Evolutionary conservation across 441 rosid genomes (phyloP).

Genomic region (Mallotus japonicus): DNA sequence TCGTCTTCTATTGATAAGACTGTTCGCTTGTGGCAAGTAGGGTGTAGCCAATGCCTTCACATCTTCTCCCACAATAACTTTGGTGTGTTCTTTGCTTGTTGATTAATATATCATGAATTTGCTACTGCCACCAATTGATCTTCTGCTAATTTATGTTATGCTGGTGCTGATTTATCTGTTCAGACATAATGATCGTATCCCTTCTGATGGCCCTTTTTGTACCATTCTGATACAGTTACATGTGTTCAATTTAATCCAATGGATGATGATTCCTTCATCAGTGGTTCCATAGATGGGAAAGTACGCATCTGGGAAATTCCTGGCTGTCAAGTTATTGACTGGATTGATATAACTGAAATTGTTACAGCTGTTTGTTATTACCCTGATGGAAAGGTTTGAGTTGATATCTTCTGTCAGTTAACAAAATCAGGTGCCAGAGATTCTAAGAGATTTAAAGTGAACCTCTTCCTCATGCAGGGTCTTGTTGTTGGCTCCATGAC

Average conservation of each 20-base stretch:
- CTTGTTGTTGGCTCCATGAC: constrained; percentile 66
- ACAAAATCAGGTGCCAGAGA: neutral
- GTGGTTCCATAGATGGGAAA: constrained; percentile 95
- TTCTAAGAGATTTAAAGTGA: neutral
- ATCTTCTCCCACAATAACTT: constrained; percentile 56
- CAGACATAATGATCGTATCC: constrained; percentile 1
- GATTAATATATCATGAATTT: neutral
- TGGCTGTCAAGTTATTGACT: constrained; percentile 70
- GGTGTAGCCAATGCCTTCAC: constrained; percentile 40
- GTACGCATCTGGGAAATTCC: constrained; percentile 81
- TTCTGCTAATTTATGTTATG: neutral
- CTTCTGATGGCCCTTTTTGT: neutral
- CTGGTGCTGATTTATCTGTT: neutral
- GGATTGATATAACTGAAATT: constrained; percentile 70
- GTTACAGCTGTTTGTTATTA: constrained; percentile 86
- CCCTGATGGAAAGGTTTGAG: constrained; percentile 83
- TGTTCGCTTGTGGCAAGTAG: constrained; percentile 67
- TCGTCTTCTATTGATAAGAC: constrained; percentile 60
- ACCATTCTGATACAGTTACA: constrained; percentile 41
- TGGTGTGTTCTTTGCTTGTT: constrained; percentile 30
- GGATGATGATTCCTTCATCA: constrained; percentile 74
- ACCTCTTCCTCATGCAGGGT: constrained; percentile 43
- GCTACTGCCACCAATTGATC: neutral
- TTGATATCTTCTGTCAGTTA: constrained; percentile 6
- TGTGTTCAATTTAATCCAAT: constrained; percentile 85